Evolutionary conservation across 2,329 filamentous ascomycete species (phyloP), one percentile per base, ranked within the genome.

Genomic region (Aspergillus felis): DNA sequence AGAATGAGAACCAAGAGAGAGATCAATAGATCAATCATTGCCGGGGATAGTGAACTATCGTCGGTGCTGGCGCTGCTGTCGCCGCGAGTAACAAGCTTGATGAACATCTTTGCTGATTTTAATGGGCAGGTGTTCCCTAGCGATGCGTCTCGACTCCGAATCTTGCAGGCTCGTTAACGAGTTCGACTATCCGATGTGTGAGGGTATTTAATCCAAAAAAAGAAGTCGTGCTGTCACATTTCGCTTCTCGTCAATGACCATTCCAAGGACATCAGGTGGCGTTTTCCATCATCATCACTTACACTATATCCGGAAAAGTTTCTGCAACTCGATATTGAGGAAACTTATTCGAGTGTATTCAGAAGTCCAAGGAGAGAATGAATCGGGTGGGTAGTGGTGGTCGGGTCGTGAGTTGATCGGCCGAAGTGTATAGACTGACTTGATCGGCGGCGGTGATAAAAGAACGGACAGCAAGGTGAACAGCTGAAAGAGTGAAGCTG

Each of bases 1-100:
- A 95, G 84, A 66, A 93, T 79, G 49, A 99, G 81, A 61, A 87
- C 87, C 65, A 97, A 81, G 55, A 97, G 83, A 57, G 85, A 83
- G 66, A 96, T 89, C 71, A 96, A 79, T 47, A 96, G 84, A 70
- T 91, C 87, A 73, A 92, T 81, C 78, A 89, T 86, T 49, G 83
- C 82, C 41, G 78, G 76, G 60, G 80, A 84, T 65, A 89, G 77
- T 63, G 81, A 79, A 59, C 71, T 71, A 58, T 77, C 67, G 59
- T 75, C 66, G 60, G 66, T 64, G 56, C 69, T 66, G 61, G 75
- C 68, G 60, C 66, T 64, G 56, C 69, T 66, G 61, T 76, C 68
- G 69, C 80, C 77, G 63, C 85, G 83, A 69, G 77, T 74, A 66
- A 82, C 77, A 63, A 87, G 69, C 55, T 71, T 66, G 55, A 70